Base-by-base conservation (phyloP, 352 stramenopile species). In the Phytophthora fragariaefolia region DNA sequence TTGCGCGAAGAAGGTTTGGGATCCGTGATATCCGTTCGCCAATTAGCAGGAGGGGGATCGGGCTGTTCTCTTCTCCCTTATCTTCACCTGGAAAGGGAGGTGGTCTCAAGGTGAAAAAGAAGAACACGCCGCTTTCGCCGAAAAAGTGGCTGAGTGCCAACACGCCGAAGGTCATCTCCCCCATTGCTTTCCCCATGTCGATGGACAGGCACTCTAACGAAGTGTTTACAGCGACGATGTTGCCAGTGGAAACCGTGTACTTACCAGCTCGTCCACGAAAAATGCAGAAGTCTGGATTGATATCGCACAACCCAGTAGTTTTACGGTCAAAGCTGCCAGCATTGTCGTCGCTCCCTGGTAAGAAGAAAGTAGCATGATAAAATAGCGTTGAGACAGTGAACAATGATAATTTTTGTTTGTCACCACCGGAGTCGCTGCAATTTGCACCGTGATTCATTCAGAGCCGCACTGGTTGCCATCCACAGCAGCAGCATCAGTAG, bases 101-200 rank as follows among this genome's bases (percentile, higher is more conserved):
- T 6, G 23, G 23, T 40, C n/a, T 8, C 40, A 67, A 50, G 15
- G 62, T 49, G 42, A 66, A 69, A 24, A 40, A 61, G 12, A 72
- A 67, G 15, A 46, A 24, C 1, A 26, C 36, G 2, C 58, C 77
- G 17, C 46, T 88, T 27, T 88, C 82, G 9, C 82, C 82, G 4
- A 79, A 79, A 22, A 83, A 82, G 42, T 90, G 81, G 75, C 56
- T 90, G 38, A 74, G 77, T 63, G 40, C 36, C 32, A 66, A 71
- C 23, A 20, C 59, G 0, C 45, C 61, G 18, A 61, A 60, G 20
- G 18, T 70, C 53, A 49, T 62, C 12, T 73, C 66, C 22, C 59
- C 66, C 18, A 67, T 73, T 42, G 38, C 40, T 20, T 69, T 48
- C 30, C 66, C 38, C 17, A 38, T 24, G 53, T 43, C 52, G 23